Evolutionary conservation across 2,329 filamentous ascomycete genomes (phyloP), one percentile per base, ranked within the genome.

Genomic region (Colletotrichum simmondsii): DNA sequence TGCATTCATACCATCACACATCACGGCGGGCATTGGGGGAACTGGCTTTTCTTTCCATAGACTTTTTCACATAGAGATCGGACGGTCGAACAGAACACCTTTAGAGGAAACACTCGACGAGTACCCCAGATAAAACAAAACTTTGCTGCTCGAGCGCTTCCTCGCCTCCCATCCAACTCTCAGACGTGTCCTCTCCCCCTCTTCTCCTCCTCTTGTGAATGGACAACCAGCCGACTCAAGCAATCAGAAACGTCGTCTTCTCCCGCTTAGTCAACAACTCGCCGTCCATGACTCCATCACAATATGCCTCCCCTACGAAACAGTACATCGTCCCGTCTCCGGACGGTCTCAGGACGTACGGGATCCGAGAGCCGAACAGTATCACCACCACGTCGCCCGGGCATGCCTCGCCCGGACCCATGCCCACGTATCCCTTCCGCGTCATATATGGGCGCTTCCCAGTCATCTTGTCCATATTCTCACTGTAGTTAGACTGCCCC

Each of bases 261-360:
- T 16, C 26, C 60, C 66, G 66, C 66, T 65, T 70, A 61, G 52
- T 72, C 60, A 61, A 56, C 52, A 70, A 61, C 46, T 75, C 68
- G n/a, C 72, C 74, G 32, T 75, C 62, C 68, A 73, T 73, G 42
- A 65, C 30, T 24, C 72, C 60, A 12, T 74, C 67, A 22, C 71
- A 75, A 46, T 74, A 69, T 22, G 65, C 62, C 32, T 70, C 68
- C 4, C 58, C 74, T 22, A 73, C 68, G 53, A 74, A 72, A 53
- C 49, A 32, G 28, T n/a, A 73, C 24, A 30, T 54, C 37, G 59
- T 69, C 69, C 72, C 68, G 32, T 73, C 58, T 56, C 66, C 46
- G 46, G 70, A 62, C 35, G 74, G 72, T 68, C 74, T 72, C 61
- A 75, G 68, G 30, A 73, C 65, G 42, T 74, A 68, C 28, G 72